Conservation (phyloP, 768 basidiomycete genomes). For the Sarcomyxa edulis region DNA sequence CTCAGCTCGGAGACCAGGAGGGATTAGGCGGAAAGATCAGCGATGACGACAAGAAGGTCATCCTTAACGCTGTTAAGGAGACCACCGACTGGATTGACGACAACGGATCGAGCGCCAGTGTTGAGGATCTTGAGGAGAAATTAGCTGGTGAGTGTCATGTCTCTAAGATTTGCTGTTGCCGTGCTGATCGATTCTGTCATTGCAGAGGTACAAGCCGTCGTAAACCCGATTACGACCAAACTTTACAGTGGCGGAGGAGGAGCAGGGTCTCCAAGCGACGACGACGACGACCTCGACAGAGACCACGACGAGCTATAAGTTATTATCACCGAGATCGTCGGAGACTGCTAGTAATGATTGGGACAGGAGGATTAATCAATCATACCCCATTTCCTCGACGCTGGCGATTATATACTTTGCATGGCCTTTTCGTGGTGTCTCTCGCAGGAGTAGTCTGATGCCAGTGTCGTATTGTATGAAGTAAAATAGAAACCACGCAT, state of each 20-base stretch:
- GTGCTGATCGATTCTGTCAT: conserved; percentile 4
- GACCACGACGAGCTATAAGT: conserved; percentile 45
- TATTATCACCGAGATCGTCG: too few relatives aligned
- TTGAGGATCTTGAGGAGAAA: conserved; percentile 93
- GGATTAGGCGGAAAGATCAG: conserved; percentile 87
- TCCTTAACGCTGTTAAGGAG: conserved; percentile 81
- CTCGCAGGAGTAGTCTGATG: too few relatives aligned
- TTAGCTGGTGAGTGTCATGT: conserved; percentile 39
- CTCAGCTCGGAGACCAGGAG: conserved; percentile 79
- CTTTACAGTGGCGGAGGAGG: conserved; percentile 50
- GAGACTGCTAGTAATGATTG: too few relatives aligned
- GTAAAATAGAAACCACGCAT: too few relatives aligned
- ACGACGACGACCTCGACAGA: conserved; percentile 35
- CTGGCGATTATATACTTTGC: too few relatives aligned
- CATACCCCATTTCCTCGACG: too few relatives aligned
- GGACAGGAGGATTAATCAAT: too few relatives aligned
- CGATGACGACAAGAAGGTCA: conserved; percentile 79
- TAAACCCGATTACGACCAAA: conserved; percentile 84
- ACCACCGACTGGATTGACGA: conserved; percentile 90
- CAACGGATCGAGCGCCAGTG: conserved; percentile 66
- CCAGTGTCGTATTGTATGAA: too few relatives aligned
- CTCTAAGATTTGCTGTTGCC: background rate
- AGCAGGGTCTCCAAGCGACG: conserved; percentile 19
- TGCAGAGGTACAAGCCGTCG: conserved; percentile 63
- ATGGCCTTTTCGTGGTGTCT: too few relatives aligned